phyloP scores from a whole-genome alignment of 1,284 basidiomycete species.

The Jaminaea rosea region DNA sequence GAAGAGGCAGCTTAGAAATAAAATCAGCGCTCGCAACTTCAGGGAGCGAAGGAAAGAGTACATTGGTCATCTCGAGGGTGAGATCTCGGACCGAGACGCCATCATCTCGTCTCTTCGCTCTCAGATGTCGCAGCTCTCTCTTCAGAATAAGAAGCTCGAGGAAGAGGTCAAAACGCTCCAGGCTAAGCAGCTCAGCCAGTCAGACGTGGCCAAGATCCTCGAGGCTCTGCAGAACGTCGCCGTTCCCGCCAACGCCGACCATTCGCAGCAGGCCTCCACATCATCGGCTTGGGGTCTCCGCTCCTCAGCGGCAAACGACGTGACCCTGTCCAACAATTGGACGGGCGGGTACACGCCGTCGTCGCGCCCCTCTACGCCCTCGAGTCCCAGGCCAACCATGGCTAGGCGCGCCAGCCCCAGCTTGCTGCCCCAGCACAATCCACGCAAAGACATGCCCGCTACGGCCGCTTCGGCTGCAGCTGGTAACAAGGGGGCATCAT shows the following conservation, averaged over 20 bases:
- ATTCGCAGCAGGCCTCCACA: no score
- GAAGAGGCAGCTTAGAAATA: conserved; percentile 90
- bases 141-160: conserved; percentile 70
- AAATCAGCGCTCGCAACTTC: conserved; percentile 92
- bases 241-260: neutral
- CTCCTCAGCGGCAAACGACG: neutral
- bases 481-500: neutral
- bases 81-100: conserved; percentile 82
- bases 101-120: conserved; percentile 78
- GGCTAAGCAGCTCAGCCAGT: conserved; percentile 55
- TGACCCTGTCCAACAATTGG: neutral
- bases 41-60: conserved; percentile 89
- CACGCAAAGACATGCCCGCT: neutral
- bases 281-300: no score
- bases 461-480: neutral
- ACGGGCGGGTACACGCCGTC: neutral
- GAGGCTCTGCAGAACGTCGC: conserved; percentile 62
- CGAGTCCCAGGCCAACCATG: neutral
- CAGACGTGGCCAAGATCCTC: conserved; percentile 49
- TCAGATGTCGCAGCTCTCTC: conserved; percentile 68
- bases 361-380: neutral
- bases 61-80: conserved; percentile 81
- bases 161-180: conserved; percentile 50
- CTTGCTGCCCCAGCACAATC: conserved; percentile 2
- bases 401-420: neutral